Conservation (phyloP, 768 basidiomycete species). For the Myochromella boudieri region DNA sequence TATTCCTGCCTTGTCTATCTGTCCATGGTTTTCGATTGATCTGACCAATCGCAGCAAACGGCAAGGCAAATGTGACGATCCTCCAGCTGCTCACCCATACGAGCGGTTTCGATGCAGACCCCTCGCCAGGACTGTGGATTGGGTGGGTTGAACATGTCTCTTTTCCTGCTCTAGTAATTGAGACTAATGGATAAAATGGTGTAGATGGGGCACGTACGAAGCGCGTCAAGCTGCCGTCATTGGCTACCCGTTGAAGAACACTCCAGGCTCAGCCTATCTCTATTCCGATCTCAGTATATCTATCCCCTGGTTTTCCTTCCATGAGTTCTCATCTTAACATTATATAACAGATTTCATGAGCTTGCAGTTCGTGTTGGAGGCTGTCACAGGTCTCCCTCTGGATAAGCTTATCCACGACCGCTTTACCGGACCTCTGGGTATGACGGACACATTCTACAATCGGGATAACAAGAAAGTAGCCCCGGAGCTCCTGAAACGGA, state of each 20-base stretch:
- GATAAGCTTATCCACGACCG: conserved; percentile 23
- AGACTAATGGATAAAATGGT: neutral
- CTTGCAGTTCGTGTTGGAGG: conserved; percentile 25
- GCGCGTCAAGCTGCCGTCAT: conserved; percentile 23
- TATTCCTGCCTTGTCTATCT: conserved; percentile 6
- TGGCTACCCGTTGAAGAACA: conserved; percentile 20
- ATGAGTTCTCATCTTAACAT: too few species aligned
- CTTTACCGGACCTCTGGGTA: conserved; percentile 25
- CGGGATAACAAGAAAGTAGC: conserved; percentile 19
- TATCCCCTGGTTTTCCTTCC: conserved; percentile 7
- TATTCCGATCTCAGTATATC: conserved; percentile 31
- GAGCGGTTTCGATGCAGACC: conserved; percentile 27
- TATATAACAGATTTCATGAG: conserved; percentile 23
- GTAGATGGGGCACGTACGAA: conserved; percentile 23
- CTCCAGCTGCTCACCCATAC: conserved; percentile 28
- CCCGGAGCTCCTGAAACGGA: conserved; percentile 2
- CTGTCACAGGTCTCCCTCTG: conserved; percentile 20
- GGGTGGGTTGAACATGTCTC: conserved; percentile 16
- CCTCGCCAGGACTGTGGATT: conserved; percentile 23
- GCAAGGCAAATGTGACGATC: conserved; percentile 26
- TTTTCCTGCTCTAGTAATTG: neutral
- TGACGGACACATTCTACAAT: conserved; percentile 26
- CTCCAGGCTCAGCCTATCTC: conserved; percentile 21
- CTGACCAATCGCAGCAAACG: conserved; percentile 13
- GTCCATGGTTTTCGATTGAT: too few species aligned